A percentile compares a stretch with the other conserved stretches of the same genome.
Conservation (phyloP, 2,329 filamentous ascomycete genomes). For the Exserohilum rostratum region DNA sequence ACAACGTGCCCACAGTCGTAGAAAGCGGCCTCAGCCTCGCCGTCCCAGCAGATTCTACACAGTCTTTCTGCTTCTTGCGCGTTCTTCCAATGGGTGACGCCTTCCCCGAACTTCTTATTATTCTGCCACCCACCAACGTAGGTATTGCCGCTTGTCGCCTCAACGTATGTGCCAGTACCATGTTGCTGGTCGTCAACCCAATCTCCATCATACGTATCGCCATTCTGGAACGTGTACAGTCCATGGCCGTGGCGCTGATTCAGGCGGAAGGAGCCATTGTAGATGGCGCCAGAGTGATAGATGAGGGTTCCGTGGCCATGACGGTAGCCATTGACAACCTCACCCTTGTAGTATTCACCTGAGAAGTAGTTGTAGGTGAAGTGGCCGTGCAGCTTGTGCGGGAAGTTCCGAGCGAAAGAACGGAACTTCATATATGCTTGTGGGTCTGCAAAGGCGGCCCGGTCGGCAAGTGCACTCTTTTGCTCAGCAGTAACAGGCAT, state of each 20-base stretch:
- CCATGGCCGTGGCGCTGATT: conserved; percentile 62
- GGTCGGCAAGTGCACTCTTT: conserved; percentile 36
- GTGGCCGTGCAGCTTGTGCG: conserved; percentile 49
- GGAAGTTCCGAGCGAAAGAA: conserved; percentile 51
- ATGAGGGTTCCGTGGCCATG: conserved; percentile 64
- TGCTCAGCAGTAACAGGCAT: conserved; percentile 36
- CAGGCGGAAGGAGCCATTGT: conserved; percentile 61
- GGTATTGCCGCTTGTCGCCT: conserved; percentile 63
- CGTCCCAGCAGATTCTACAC: conserved; percentile 68
- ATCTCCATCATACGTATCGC: conserved; percentile 64
- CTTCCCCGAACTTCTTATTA: conserved; percentile 65
- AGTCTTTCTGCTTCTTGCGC: conserved; percentile 65
- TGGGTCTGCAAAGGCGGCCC: conserved; percentile 43
- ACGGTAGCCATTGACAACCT: conserved; percentile 52
- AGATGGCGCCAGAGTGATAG: conserved; percentile 61
- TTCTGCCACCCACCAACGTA: conserved; percentile 67
- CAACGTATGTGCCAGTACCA: conserved; percentile 63
- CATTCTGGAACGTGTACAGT: conserved; percentile 67
- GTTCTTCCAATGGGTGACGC: conserved; percentile 66
- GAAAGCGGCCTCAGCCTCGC: conserved; percentile 64
- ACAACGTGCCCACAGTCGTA: conserved; percentile 69
- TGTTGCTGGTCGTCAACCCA: conserved; percentile 69
- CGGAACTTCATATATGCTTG: conserved; percentile 54
- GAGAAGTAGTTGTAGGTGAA: conserved; percentile 62
- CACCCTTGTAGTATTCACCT: conserved; percentile 62